These are phyloP conservation scores for Phytophthora idaei DNA, from an alignment of 352 stramenopile genomes.

Conservation along the genomic window DNA sequence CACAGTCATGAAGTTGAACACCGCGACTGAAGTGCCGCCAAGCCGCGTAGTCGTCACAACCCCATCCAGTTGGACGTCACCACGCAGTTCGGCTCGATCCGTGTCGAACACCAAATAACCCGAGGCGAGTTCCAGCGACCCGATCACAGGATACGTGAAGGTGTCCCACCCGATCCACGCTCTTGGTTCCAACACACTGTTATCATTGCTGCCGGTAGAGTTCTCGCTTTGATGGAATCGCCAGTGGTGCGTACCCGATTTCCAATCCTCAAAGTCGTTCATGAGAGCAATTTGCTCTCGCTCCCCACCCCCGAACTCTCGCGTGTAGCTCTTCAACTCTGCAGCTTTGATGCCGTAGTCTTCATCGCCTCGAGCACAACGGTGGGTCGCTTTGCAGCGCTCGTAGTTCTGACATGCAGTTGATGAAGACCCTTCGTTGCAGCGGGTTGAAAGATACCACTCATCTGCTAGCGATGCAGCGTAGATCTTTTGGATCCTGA, in stretches of 20 bases:
- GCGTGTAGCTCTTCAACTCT: slow-evolving; percentile 71
- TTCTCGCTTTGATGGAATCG: slow-evolving; percentile 33
- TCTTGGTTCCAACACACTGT: slow-evolving; percentile 27
- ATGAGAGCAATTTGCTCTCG: slow-evolving; percentile 79
- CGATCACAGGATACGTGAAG: slow-evolving; percentile 69
- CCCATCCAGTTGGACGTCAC: slow-evolving; percentile 64
- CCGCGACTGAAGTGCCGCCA: slow-evolving; percentile 86
- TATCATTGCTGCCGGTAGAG: slow-evolving; percentile 4
- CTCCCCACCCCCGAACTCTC: slow-evolving; percentile 83
- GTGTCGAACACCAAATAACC: slow-evolving; percentile 84
- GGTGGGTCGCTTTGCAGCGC: slow-evolving; percentile 94
- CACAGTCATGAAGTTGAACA: slow-evolving; percentile 97
- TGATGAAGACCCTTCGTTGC: slow-evolving; percentile 50
- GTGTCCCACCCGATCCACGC: slow-evolving; percentile 56
- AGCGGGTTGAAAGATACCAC: slow-evolving; percentile 69
- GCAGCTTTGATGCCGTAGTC: slow-evolving; percentile 88
- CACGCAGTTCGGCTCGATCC: slow-evolving; percentile 54
- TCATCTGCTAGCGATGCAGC: slow-evolving; percentile 37
- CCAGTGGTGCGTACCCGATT: slow-evolving; percentile 85
- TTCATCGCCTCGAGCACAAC: slow-evolving; percentile 90
- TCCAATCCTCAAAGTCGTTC: slow-evolving; percentile 97
- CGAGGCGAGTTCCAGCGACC: slow-evolving; percentile 76
- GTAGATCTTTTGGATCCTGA: background rate
- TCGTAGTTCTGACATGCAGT: slow-evolving; percentile 79
- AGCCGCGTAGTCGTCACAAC: slow-evolving; percentile 63